These are phyloP conservation scores for Nymphaea thermarum DNA, from an alignment of 164 flowering plant genomes.

Conservation along the genomic window DNA sequence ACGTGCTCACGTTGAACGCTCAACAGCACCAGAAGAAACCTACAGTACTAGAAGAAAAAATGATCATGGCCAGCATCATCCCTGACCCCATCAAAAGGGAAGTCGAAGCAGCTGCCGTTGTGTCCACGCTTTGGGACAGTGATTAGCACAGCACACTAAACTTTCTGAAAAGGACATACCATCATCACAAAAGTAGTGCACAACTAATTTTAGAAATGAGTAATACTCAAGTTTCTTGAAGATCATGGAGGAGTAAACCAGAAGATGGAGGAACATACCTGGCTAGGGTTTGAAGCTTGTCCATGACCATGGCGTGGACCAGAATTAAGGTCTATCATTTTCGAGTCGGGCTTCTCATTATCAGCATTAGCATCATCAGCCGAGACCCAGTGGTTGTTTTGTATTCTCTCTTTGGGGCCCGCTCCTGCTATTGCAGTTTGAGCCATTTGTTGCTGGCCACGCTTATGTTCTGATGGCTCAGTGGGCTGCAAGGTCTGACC, in stretches of 20 bases:
- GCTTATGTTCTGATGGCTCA: constrained; percentile 24
- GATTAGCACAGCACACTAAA: not conserved
- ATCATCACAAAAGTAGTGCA: not conserved
- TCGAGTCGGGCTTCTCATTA: constrained; percentile 30
- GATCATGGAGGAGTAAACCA: not conserved
- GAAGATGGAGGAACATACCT: constrained; percentile 26
- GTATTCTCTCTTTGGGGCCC: constrained; percentile 27
- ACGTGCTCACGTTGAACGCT: not conserved
- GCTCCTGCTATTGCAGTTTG: constrained; percentile 6
- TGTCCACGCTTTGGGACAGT: not conserved
- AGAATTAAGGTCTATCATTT: constrained; percentile 67
- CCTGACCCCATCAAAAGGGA: not conserved
- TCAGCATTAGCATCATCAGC: constrained; percentile 22
- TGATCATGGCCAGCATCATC: not conserved
- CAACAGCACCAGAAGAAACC: not conserved
- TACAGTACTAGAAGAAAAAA: not conserved
- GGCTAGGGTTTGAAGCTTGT: constrained; percentile 37
- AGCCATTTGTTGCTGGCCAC: constrained; percentile 26
- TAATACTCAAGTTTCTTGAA: not conserved
- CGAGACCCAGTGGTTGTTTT: constrained; percentile 30
- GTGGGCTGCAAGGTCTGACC: constrained; percentile 27
- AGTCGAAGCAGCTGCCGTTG: not conserved
- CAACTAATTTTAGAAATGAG: not conserved
- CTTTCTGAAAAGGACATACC: not conserved
- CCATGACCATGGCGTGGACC: constrained; percentile 45